Conservation (phyloP, 1,284 basidiomycete genomes). For the Papiliotrema nemorosa region DNA sequence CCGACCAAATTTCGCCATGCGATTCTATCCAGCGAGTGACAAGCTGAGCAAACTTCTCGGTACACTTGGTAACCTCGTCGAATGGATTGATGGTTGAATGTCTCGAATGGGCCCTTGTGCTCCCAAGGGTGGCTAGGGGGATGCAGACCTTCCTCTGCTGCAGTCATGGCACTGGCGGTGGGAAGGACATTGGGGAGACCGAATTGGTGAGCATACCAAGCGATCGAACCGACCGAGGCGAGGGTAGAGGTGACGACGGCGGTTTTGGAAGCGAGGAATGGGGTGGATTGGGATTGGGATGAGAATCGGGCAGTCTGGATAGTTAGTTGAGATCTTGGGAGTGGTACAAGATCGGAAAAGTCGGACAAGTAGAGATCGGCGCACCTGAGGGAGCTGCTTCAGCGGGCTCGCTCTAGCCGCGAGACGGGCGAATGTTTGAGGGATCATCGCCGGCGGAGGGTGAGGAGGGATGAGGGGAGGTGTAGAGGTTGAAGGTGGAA, state of each 20-base stretch:
- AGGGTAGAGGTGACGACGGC: slow-evolving; percentile 74
- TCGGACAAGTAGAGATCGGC: background rate
- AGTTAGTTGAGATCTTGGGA: too few species aligned
- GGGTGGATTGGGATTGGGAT: slow-evolving; percentile 26
- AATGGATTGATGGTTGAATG: slow-evolving; percentile 91
- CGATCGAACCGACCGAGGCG: slow-evolving; percentile 79
- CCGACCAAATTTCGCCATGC: slow-evolving; percentile 99
- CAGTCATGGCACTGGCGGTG: slow-evolving; percentile 83
- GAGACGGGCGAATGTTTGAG: slow-evolving; percentile 42
- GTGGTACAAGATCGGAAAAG: slow-evolving; percentile 1
- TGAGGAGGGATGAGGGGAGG: slow-evolving; percentile 2
- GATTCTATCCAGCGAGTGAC: slow-evolving; percentile 98
- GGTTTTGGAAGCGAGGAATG: slow-evolving; percentile 60
- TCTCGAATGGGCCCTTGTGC: slow-evolving; percentile 80
- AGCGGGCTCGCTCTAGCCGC: slow-evolving; percentile 32
- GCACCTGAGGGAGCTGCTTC: slow-evolving; percentile 9
- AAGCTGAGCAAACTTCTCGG: slow-evolving; percentile 97
- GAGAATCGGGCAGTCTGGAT: slow-evolving; percentile 39
- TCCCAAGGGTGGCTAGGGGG: slow-evolving; percentile 85
- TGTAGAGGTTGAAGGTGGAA: background rate
- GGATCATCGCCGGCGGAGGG: slow-evolving; percentile 31
- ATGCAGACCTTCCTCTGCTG: slow-evolving; percentile 92
- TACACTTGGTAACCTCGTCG: slow-evolving; percentile 98
- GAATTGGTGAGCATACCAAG: slow-evolving; percentile 94
- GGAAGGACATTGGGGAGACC: slow-evolving; percentile 81